phyloP scores from a whole-genome alignment of 176 grass and related monocot species.

The Triticum turgidum region DNA sequence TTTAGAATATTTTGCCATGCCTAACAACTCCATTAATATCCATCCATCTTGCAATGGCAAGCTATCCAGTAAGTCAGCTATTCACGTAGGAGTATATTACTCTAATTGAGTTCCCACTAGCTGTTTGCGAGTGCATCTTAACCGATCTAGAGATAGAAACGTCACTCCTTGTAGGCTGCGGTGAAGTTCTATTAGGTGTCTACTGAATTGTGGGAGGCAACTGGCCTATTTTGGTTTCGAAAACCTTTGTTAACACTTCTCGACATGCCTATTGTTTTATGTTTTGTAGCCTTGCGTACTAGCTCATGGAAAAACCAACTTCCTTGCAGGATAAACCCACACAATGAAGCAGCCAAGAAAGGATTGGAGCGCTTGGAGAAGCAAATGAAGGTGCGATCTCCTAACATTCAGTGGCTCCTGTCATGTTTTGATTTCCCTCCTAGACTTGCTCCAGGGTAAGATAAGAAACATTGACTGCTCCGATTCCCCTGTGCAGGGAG shows the following conservation, averaged over 20 bases:
- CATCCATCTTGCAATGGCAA: background rate
- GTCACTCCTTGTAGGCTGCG: background rate
- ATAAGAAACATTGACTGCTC: background rate
- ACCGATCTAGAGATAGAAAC: conserved; percentile 5
- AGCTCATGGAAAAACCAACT: background rate
- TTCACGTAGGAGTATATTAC: background rate
- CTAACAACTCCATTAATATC: background rate
- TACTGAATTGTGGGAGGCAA: background rate
- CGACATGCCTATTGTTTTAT: background rate
- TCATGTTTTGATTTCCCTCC: conserved; percentile 1
- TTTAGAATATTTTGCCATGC: background rate
- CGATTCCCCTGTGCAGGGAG: conserved; percentile 49
- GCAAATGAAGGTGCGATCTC: conserved; percentile 84
- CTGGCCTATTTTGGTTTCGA: background rate
- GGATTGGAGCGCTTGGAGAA: conserved; percentile 95
- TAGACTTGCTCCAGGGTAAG: background rate
- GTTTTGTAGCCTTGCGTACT: background rate
- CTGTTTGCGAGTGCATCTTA: background rate
- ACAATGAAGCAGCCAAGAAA: conserved; percentile 93
- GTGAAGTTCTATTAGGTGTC: background rate
- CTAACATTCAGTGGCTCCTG: background rate
- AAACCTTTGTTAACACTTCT: background rate
- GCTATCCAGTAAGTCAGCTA: background rate
- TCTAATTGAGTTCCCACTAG: background rate
- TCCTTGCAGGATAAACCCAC: conserved; percentile 81